Percentiles rank a stretch among this genome's conserved stretches.
phyloP scores from a whole-genome alignment of 352 stramenopile species.

The Phytophthora uliginosa region DNA sequence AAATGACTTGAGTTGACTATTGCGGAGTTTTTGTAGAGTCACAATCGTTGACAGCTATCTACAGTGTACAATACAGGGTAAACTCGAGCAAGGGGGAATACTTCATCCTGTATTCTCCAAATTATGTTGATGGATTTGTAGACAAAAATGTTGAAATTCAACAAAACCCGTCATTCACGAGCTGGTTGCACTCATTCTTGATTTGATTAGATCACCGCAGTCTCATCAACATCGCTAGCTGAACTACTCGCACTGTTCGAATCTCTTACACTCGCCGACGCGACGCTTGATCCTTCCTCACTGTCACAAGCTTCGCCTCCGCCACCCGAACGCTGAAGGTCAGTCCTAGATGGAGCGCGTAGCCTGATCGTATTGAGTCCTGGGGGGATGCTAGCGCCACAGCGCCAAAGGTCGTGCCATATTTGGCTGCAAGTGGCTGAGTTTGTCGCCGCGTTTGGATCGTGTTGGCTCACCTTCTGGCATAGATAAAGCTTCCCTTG shows the following conservation, averaged over 20 bases:
- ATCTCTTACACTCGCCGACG: neutral
- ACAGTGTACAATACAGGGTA: conserved; percentile 12
- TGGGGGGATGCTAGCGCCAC: neutral
- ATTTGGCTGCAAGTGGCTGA: conserved; percentile 11
- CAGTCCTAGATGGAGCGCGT: neutral
- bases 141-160: too few species aligned
- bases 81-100: neutral
- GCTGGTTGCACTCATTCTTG: neutral
- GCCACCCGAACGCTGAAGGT: neutral
- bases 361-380: neutral
- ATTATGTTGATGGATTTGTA: neutral
- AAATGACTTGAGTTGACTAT: conserved; percentile 17
- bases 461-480: conserved; percentile 7
- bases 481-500: neutral
- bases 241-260: neutral
- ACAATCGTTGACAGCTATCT: conserved; percentile 11
- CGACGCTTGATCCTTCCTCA: neutral
- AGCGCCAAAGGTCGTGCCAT: conserved; percentile 1
- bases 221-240: neutral
- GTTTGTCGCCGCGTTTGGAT: neutral
- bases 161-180: neutral
- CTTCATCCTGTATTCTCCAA: neutral
- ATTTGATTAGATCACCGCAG: neutral
- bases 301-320: neutral
- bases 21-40: conserved; percentile 12